phyloP scores from a whole-genome alignment of 2,329 filamentous ascomycete genomes.

The Malbranchea cinnamomea region DNA sequence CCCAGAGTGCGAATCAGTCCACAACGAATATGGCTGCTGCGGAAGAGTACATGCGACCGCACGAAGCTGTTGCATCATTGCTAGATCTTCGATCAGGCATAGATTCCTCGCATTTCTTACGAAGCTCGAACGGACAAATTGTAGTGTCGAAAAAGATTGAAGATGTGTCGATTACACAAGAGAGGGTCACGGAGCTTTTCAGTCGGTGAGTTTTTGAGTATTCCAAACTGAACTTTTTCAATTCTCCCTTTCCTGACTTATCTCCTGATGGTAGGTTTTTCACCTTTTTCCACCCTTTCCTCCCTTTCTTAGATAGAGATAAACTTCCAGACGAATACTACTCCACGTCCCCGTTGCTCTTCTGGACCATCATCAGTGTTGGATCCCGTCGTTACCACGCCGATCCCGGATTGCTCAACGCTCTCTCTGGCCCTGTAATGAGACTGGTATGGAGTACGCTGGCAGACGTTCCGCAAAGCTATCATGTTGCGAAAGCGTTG shows the following conservation, averaged over 20 bases:
- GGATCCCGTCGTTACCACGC: constrained; percentile 44
- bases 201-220: constrained; percentile 23
- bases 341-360: constrained; percentile 45
- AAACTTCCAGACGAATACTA: constrained; percentile 43
- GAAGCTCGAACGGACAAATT: constrained; percentile 34
- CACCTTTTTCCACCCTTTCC: constrained; percentile 47
- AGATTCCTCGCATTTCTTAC: constrained; percentile 27
- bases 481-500: constrained; percentile 49
- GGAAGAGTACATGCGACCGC: constrained; percentile 31
- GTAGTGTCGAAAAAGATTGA: constrained; percentile 36
- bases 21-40: constrained; percentile 17
- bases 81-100: constrained; percentile 35
- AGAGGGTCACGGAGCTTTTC: constrained; percentile 31
- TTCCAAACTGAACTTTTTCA: constrained; percentile 9
- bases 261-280: constrained; percentile 49
- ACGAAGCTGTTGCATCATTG: constrained; percentile 36
- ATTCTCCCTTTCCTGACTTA: not conserved
- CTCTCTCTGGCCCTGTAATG: constrained; percentile 36
- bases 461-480: constrained; percentile 45
- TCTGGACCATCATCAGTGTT: constrained; percentile 51
- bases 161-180: constrained; percentile 29
- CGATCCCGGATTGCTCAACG: constrained; percentile 40
- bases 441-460: constrained; percentile 48
- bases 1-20: constrained; percentile 15
- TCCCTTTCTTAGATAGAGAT: constrained; percentile 45